Percentiles rank a stretch among this genome's conserved stretches.
Evolutionary conservation across 345 rosid species (phyloP).

Genomic region (Geranium rotundifolium): DNA sequence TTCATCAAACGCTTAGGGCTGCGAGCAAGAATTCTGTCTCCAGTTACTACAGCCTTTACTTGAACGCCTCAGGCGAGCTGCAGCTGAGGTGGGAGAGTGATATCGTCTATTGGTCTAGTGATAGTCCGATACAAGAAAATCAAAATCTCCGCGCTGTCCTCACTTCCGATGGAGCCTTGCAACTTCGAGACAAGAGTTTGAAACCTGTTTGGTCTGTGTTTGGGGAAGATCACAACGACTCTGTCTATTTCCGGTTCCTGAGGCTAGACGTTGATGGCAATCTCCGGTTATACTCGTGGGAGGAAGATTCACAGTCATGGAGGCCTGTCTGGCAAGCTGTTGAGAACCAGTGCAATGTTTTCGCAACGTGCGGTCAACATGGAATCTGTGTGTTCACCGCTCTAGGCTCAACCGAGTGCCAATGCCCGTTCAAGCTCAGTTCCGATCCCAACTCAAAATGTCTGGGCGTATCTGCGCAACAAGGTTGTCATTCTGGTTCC

Average conservation of each 20-base stretch:
- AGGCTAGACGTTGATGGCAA: slow-evolving; percentile 74
- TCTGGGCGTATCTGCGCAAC: slow-evolving; percentile 34
- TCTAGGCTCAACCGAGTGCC: slow-evolving; percentile 39
- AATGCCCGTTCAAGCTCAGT: slow-evolving; percentile 33
- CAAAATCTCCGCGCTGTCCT: slow-evolving; percentile 40
- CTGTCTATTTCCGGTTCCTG: slow-evolving; percentile 47
- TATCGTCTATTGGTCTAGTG: slow-evolving; percentile 45
- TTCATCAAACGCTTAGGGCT: slow-evolving; percentile 44
- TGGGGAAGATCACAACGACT: slow-evolving; percentile 65
- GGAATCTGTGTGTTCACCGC: slow-evolving; percentile 52
- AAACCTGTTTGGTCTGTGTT: slow-evolving; percentile 45
- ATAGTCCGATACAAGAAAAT: slow-evolving; percentile 23
- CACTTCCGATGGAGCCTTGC: slow-evolving; percentile 47
- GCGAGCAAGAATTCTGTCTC: slow-evolving; percentile 42
- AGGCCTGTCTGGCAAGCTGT: slow-evolving; percentile 81
- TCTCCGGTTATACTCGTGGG: slow-evolving; percentile 71
- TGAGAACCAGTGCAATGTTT: slow-evolving; percentile 74
- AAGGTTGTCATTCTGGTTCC: slow-evolving; percentile 29
- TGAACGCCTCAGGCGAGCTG: slow-evolving; percentile 42
- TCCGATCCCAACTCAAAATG: slow-evolving; percentile 31
- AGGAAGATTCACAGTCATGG: slow-evolving; percentile 36
- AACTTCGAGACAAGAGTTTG: slow-evolving; percentile 26
- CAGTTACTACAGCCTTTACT: slow-evolving; percentile 57
- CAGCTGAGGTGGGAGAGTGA: slow-evolving; percentile 63
- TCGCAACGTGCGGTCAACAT: slow-evolving; percentile 60